These are phyloP conservation scores for Ceratorhiza oryzae-sativae DNA, from an alignment of 1,284 basidiomycete genomes.

Conservation along the genomic window DNA sequence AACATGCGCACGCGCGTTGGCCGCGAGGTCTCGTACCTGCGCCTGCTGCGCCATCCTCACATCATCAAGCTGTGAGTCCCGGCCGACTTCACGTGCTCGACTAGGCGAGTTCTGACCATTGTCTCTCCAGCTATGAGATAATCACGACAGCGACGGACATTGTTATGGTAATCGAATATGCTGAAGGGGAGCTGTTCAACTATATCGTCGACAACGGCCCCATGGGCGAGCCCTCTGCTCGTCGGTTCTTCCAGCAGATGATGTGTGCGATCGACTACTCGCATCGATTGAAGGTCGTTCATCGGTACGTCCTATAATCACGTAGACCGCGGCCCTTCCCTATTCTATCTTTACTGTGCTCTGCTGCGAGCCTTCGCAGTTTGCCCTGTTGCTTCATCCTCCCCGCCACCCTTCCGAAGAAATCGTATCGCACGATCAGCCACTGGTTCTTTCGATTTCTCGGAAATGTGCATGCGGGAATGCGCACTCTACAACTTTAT, in stretches of 20 bases:
- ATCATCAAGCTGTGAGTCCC: conserved; percentile 89
- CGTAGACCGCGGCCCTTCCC: neutral
- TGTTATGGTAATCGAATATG: conserved; percentile 95
- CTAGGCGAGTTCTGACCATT: neutral
- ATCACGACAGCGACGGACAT: conserved; percentile 93
- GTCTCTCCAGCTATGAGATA: conserved; percentile 81
- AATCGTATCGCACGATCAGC: conserved; percentile 9
- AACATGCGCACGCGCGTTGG: conserved; percentile 93
- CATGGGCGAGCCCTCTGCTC: conserved; percentile 84
- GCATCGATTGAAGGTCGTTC: conserved; percentile 92
- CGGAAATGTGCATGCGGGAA: neutral
- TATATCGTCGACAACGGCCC: conserved; percentile 90
- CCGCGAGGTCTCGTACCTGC: conserved; percentile 95
- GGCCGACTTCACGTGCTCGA: conserved; percentile 27
- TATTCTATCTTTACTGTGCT: conserved; percentile 13
- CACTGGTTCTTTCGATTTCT: neutral
- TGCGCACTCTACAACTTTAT: conserved; percentile 18
- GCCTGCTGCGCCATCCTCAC: conserved; percentile 88
- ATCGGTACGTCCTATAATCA: conserved; percentile 54
- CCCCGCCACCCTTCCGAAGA: neutral
- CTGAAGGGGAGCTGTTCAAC: conserved; percentile 93
- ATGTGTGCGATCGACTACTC: conserved; percentile 96
- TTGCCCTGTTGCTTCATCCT: neutral
- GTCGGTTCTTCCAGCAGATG: conserved; percentile 95
- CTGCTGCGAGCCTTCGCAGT: conserved; percentile 7